Evolutionary conservation across 257 asterid species (phyloP).

Genomic region (Thymus quinquecostatus): DNA sequence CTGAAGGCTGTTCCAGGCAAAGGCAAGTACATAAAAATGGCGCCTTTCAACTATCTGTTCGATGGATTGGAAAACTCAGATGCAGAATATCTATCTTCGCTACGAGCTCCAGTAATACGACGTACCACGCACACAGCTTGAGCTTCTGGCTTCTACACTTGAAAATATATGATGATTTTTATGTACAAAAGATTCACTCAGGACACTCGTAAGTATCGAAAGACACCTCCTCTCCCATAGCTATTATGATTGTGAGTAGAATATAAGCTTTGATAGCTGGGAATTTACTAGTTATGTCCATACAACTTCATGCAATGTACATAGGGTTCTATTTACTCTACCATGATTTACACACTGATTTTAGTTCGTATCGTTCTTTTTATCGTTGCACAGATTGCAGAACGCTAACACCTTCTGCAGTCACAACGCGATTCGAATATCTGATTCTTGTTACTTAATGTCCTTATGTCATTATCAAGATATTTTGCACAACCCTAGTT

Average conservation of each 20-base stretch:
- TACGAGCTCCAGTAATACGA: constrained; percentile 77
- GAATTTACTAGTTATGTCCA: background rate
- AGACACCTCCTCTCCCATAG: background rate
- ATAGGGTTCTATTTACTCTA: background rate
- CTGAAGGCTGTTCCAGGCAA: constrained; percentile 69
- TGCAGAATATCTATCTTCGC: constrained; percentile 55
- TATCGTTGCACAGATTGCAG: background rate
- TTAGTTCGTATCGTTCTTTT: too few relatives aligned
- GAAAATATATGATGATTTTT: background rate
- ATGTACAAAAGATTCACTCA: background rate
- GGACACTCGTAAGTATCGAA: background rate
- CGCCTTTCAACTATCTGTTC: constrained; percentile 77
- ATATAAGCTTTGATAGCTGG: background rate
- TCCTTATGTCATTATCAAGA: background rate
- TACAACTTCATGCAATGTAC: constrained; percentile 19
- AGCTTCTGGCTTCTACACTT: background rate
- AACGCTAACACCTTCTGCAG: too few relatives aligned
- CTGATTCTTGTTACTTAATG: too few relatives aligned
- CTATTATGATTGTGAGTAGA: background rate
- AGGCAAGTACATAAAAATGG: constrained; percentile 80
- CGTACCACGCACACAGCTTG: constrained; percentile 21
- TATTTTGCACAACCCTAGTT: constrained; percentile 7
- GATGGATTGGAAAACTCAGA: constrained; percentile 73
- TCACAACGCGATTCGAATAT: too few relatives aligned
- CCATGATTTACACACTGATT: background rate